Percentiles rank a stretch among this genome's conserved stretches.
phyloP scores from a whole-genome alignment of 2,329 filamentous ascomycete species.

The Botryotinia calthae region DNA sequence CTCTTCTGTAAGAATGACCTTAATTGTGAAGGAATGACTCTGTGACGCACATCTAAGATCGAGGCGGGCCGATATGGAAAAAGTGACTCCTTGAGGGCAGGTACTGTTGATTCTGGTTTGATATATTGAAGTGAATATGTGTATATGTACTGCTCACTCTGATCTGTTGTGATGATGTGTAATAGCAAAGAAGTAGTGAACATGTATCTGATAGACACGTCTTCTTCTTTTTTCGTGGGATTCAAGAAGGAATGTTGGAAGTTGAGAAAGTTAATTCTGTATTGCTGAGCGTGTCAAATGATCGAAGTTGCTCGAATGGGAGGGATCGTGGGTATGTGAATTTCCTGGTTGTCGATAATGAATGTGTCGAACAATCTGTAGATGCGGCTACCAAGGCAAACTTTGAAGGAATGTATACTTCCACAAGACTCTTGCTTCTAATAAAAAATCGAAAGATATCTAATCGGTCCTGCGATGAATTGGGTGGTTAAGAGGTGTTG shows the following conservation, averaged over 20 bases:
- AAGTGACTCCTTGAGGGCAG: not conserved
- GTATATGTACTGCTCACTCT: not conserved
- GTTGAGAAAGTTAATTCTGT: not conserved
- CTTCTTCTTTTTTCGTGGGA: too few species aligned
- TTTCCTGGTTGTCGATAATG: slow-evolving; percentile 32
- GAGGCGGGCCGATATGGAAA: slow-evolving; percentile 2
- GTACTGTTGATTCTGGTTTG: not conserved
- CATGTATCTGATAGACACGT: not conserved
- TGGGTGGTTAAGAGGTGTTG: slow-evolving; percentile 23
- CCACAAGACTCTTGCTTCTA: not conserved
- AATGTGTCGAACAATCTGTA: slow-evolving; percentile 34
- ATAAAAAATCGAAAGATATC: slow-evolving; percentile 5
- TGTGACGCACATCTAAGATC: not conserved
- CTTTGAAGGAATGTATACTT: slow-evolving; percentile 29
- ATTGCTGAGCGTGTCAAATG: not conserved
- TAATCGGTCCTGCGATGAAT: slow-evolving; percentile 32
- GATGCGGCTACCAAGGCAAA: slow-evolving; percentile 24
- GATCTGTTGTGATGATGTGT: not conserved
- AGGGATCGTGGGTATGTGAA: slow-evolving; percentile 18
- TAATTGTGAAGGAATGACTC: not conserved
- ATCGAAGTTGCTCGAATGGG: slow-evolving; percentile 2
- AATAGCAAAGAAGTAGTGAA: not conserved
- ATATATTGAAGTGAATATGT: not conserved
- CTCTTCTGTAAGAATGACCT: slow-evolving; percentile 11
- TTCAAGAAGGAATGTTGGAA: slow-evolving; percentile 7